Percentiles rank a stretch among this genome's conserved stretches.
Evolutionary conservation across 2,329 filamentous ascomycete genomes (phyloP).

Genomic region (Epichloe hybrida): DNA sequence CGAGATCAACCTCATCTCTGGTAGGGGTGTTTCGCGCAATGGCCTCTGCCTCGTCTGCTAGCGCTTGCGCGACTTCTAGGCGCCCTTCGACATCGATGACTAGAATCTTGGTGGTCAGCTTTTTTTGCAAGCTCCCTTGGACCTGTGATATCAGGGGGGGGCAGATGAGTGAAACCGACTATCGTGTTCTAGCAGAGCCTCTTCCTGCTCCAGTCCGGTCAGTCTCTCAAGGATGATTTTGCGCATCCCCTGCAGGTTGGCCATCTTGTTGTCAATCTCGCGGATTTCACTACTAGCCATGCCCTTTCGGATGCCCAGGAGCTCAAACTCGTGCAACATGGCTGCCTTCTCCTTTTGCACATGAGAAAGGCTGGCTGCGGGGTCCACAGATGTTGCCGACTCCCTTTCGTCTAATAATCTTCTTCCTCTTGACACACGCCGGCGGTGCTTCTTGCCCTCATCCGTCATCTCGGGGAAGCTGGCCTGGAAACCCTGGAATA

Average conservation of each 20-base stretch:
- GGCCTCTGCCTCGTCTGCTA: conserved; percentile 45
- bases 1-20: conserved; percentile 40
- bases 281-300: conserved; percentile 95
- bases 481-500: conserved; percentile 94
- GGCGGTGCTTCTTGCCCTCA: conserved; percentile 55
- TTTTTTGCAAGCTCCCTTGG: background rate
- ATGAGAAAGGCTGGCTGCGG: conserved; percentile 54
- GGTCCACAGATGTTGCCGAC: conserved; percentile 37
- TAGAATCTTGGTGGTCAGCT: conserved; percentile 14
- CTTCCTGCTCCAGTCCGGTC: conserved; percentile 78
- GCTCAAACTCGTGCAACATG: conserved; percentile 75
- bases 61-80: conserved; percentile 46
- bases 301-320: conserved; percentile 86
- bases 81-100: conserved; percentile 49
- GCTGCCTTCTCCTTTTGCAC: conserved; percentile 68
- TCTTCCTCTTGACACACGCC: conserved; percentile 59
- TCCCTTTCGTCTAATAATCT: conserved; percentile 53
- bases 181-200: conserved; percentile 79
- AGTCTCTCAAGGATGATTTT: conserved; percentile 81
- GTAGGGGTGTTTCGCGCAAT: conserved; percentile 38
- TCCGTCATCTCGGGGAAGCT: conserved; percentile 62
- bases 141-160: background rate
- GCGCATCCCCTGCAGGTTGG: conserved; percentile 85
- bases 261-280: conserved; percentile 94
- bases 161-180: conserved; percentile 35